Percentiles rank a stretch among this genome's conserved stretches.
phyloP scores from a whole-genome alignment of 108 stramenopile species.

The Nitzschia putrida region DNA sequence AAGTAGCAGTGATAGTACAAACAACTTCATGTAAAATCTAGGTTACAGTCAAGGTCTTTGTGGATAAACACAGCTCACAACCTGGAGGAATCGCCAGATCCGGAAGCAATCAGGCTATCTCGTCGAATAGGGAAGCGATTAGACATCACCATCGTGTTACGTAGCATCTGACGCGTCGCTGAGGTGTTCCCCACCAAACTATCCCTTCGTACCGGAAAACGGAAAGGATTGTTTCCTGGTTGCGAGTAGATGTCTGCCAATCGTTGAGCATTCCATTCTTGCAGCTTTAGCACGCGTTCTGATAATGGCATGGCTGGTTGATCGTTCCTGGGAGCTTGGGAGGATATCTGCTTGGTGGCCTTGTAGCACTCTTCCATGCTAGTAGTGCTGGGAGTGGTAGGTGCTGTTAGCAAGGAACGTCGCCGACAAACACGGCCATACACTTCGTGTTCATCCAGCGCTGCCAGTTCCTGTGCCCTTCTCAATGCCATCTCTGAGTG shows the following conservation, averaged over 20 bases:
- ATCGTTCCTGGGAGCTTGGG: neutral
- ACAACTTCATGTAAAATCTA: no score
- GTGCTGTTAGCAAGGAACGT: conserved; percentile 9
- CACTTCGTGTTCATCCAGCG: conserved; percentile 24
- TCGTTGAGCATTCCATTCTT: conserved; percentile 31
- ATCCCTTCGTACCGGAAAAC: conserved; percentile 17
- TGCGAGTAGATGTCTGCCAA: conserved; percentile 33
- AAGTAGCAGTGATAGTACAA: no score
- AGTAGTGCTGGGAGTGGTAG: neutral
- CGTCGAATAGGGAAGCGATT: conserved; percentile 25
- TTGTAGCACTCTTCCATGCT: conserved; percentile 1
- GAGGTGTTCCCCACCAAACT: conserved; percentile 10
- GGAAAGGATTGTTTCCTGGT: conserved; percentile 24
- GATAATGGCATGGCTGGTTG: conserved; percentile 8
- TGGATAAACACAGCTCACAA: no score
- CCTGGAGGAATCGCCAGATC: no score
- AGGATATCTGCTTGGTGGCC: neutral
- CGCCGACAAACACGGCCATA: conserved; percentile 19
- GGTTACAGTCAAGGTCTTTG: no score
- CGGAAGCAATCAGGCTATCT: conserved; percentile 7
- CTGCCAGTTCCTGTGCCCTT: conserved; percentile 28
- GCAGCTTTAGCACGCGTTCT: conserved; percentile 27
- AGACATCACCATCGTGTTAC: neutral
- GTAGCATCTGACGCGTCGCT: neutral
- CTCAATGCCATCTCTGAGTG: conserved; percentile 19